Conservation (phyloP, 2,329 filamentous ascomycete genomes). For the Diaporthe sp. region DNA sequence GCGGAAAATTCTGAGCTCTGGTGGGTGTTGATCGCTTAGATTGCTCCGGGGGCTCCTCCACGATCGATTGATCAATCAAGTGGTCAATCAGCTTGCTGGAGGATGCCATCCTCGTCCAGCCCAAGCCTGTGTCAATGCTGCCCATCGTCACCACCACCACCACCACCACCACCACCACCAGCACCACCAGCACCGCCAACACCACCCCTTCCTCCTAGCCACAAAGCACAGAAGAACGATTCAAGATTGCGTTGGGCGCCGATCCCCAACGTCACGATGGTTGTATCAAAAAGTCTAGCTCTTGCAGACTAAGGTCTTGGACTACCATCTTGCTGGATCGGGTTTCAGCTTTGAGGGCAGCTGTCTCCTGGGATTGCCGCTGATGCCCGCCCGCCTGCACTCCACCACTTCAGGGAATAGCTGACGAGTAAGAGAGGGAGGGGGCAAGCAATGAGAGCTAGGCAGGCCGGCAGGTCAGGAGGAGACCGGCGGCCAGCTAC, state of each 20-base stretch:
- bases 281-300: slow-evolving; percentile 9
- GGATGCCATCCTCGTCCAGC: neutral
- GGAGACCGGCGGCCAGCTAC: neutral
- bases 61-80: slow-evolving; percentile 13
- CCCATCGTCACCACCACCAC: slow-evolving; percentile 3
- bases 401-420: neutral
- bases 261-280: slow-evolving; percentile 23
- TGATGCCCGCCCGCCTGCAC: neutral
- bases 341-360: slow-evolving; percentile 1
- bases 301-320: slow-evolving; percentile 1
- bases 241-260: slow-evolving; percentile 6
- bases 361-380: slow-evolving; percentile 10
- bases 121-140: slow-evolving; percentile 2
- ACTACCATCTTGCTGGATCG: slow-evolving; percentile 12
- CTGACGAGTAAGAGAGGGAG: neutral
- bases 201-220: neutral
- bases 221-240: neutral
- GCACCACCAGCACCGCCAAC: too few relatives aligned
- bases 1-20: slow-evolving; percentile 27
- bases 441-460: slow-evolving; percentile 1
- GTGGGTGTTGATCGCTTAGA: slow-evolving; percentile 15
- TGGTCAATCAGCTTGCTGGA: neutral
- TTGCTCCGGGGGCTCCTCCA: neutral
- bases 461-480: neutral
- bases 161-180: neutral